Percentiles rank a stretch among this genome's conserved stretches.
These are phyloP conservation scores for Lactifluus subvellereus DNA, from an alignment of 768 basidiomycete genomes.

Conservation along the genomic window DNA sequence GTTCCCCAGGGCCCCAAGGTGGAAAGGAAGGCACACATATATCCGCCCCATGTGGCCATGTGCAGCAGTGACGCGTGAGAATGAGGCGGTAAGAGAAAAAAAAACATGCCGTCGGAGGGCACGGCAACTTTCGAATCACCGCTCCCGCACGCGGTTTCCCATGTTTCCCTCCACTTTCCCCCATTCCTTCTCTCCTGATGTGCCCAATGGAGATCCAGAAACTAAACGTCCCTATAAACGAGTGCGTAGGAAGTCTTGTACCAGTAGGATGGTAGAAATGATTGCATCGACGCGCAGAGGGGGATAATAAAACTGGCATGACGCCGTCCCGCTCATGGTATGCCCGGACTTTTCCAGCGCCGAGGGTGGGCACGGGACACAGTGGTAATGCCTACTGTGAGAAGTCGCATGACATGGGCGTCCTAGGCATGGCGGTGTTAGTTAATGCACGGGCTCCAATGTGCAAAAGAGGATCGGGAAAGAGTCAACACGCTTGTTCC, in stretches of 20 bases:
- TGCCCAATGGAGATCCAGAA: background rate
- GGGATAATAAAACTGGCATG: background rate
- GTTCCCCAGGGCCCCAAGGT: background rate
- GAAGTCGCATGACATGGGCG: constrained; percentile 10
- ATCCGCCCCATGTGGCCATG: constrained; percentile 3
- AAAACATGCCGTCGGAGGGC: background rate
- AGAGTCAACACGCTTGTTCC: background rate
- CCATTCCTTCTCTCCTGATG: background rate
- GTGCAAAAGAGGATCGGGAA: background rate
- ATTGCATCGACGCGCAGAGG: background rate
- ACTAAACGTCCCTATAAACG: background rate
- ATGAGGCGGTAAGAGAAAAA: background rate
- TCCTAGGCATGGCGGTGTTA: background rate
- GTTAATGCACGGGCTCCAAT: background rate
- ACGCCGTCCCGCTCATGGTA: background rate
- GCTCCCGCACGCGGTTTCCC: background rate
- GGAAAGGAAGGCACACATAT: background rate
- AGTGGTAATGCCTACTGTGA: background rate
- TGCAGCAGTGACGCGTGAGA: constrained; percentile 9
- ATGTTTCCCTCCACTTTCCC: background rate
- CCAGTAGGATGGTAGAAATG: background rate
- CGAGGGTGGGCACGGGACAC: background rate
- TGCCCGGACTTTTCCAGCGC: background rate
- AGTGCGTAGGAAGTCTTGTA: background rate
- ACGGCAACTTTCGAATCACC: constrained; percentile 3